These are phyloP conservation scores for Sporothrix humicola DNA, from an alignment of 2,329 filamentous ascomycete genomes.

Conservation along the genomic window DNA sequence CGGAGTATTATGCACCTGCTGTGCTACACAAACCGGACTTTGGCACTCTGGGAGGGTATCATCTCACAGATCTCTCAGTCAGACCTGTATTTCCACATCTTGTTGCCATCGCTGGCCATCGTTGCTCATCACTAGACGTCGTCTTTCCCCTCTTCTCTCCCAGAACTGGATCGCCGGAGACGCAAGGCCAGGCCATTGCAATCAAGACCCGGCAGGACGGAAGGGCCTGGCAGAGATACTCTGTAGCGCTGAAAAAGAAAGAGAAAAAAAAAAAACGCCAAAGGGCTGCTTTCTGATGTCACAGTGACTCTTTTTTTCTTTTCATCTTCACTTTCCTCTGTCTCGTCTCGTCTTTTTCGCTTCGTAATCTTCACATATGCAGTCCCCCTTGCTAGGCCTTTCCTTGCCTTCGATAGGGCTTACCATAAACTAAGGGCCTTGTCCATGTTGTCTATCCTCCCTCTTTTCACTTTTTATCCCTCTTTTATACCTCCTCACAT, in stretches of 20 bases:
- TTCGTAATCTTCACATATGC: conserved; percentile 12
- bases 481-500: neutral
- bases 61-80: too few species aligned
- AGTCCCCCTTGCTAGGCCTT: neutral
- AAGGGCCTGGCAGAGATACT: neutral
- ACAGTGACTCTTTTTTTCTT: conserved; percentile 9
- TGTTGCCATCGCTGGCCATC: neutral
- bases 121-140: neutral
- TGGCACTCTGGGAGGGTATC: too few species aligned
- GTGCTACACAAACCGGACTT: too few species aligned
- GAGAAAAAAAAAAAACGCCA: too few species aligned
- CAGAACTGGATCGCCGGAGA: neutral
- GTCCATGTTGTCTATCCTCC: neutral
- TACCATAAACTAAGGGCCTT: too few species aligned
- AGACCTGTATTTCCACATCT: conserved; percentile 1
- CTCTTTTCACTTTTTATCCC: neutral
- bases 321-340: neutral
- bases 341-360: conserved; percentile 15
- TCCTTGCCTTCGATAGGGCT: neutral
- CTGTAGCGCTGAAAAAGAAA: neutral
- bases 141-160: neutral
- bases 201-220: neutral
- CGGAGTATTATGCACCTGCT: neutral
- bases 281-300: conserved; percentile 18
- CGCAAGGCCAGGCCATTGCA: too few species aligned